Conservation (phyloP, 2,329 filamentous ascomycete species). For the Cladosporium colombiae region DNA sequence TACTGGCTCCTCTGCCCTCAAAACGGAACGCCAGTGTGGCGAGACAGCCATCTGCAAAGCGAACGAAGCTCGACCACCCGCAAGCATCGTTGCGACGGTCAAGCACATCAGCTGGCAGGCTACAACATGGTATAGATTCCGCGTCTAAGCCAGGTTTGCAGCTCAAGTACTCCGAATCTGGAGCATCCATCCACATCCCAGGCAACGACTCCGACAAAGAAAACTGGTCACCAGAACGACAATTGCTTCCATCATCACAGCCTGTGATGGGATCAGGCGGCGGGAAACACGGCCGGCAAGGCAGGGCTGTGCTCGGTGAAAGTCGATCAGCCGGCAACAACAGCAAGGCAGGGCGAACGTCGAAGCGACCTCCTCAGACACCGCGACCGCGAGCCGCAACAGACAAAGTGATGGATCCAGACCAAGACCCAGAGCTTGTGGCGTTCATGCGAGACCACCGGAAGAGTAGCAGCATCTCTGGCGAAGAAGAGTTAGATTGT, state of each 20-base stretch:
- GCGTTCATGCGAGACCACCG: constrained; percentile 66
- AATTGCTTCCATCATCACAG: constrained; percentile 18
- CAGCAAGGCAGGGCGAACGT: background rate
- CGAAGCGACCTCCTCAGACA: constrained; percentile 12
- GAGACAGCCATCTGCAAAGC: constrained; percentile 29
- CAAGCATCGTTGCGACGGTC: constrained; percentile 35
- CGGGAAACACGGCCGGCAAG: constrained; percentile 23
- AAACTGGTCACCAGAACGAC: constrained; percentile 70
- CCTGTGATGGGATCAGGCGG: constrained; percentile 27
- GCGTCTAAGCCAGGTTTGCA: constrained; percentile 22
- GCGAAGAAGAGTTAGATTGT: constrained; percentile 73
- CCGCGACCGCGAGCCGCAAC: constrained; percentile 14
- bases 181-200: constrained; percentile 46
- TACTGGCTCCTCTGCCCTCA: constrained; percentile 54
- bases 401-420: constrained; percentile 38
- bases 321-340: constrained; percentile 15
- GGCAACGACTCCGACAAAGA: constrained; percentile 89
- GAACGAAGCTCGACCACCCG: constrained; percentile 51
- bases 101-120: constrained; percentile 35
- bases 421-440: constrained; percentile 65
- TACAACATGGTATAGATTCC: constrained; percentile 26
- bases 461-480: constrained; percentile 40
- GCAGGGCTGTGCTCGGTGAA: constrained; percentile 19
- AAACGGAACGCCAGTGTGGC: constrained; percentile 62
- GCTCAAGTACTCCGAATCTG: constrained; percentile 35